These are phyloP conservation scores for Calonectria leucothoes DNA, from an alignment of 2,329 filamentous ascomycete species.

Conservation along the genomic window DNA sequence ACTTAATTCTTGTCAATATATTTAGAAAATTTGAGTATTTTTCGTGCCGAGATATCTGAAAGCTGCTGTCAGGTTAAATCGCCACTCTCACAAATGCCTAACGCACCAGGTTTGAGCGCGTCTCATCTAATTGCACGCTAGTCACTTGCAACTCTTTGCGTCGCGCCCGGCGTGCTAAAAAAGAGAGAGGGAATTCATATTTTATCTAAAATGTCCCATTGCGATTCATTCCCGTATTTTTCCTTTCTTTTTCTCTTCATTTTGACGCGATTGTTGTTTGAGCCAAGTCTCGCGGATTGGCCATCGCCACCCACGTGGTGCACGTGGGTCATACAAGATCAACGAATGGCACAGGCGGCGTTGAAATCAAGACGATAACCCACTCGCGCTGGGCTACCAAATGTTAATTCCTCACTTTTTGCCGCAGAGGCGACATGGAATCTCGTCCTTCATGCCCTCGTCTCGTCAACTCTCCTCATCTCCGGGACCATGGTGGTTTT, in stretches of 20 bases:
- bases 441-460: background rate
- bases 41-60: background rate
- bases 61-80: background rate
- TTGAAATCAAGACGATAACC: background rate
- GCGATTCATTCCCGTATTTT: background rate
- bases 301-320: background rate
- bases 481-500: conserved; percentile 36
- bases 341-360: background rate
- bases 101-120: background rate
- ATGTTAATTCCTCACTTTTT: conserved; percentile 3
- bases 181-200: background rate
- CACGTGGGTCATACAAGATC: background rate
- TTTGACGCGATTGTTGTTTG: background rate
- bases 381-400: background rate
- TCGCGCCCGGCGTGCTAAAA: background rate
- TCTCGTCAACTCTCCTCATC: background rate
- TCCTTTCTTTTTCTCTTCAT: background rate
- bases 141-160: background rate
- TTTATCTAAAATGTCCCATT: background rate
- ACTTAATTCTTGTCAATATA: background rate
- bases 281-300: background rate
- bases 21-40: background rate
- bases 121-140: background rate
- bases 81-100: background rate
- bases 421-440: background rate